Base-by-base conservation (phyloP, 2,329 filamentous ascomycete species). In the Colletotrichum sp. region DNA sequence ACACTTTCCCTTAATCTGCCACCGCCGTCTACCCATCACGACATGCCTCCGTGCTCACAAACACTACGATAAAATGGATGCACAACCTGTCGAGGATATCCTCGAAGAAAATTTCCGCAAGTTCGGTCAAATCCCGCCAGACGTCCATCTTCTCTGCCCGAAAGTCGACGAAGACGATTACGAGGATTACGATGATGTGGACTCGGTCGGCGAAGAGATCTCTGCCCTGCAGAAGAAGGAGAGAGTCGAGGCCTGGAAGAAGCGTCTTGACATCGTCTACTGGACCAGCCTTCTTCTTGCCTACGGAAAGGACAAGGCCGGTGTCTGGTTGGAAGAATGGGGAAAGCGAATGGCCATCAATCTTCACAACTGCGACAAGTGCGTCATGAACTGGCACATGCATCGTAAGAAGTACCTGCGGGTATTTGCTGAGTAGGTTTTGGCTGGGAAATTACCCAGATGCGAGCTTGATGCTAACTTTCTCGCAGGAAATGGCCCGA, bases 331-430 rank as follows among this genome's bases (percentile, higher is more conserved):
- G 57, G 86, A 88, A 16, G 90, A 91, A 77, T 94, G 95, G 80
- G 89, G 87, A 68, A 80, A 84, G 7, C 88, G 90, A 24, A 86
- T 94, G 24, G 90, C 93, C 77, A 82, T 86, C 13, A 89, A 90
- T 52, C 87, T 96, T 28, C 90, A 88, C 73, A 87, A 85, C 73
- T 96, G 94, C 83, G 91, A 95, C 69, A 88, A 90, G 67, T 96
- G 94, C 81, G 93, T 94, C 67, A 89, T 92, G 77, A 93, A 93
- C 79, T 96, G 94, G 90, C 94, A 96, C 83, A 92, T 92, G 81
- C 90, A 89, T 34, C 93, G 94, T 77, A 90, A 90, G 76, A 85
- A 87, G 71, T 90, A 94, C 77, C 85, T 94, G 36, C 90, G 92
- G 75, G 87, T 90, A 64, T 86, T 95, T 71, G 88, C 90, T 79